phyloP scores from a whole-genome alignment of 805 yeast species.

The Myxozyma monticola region DNA sequence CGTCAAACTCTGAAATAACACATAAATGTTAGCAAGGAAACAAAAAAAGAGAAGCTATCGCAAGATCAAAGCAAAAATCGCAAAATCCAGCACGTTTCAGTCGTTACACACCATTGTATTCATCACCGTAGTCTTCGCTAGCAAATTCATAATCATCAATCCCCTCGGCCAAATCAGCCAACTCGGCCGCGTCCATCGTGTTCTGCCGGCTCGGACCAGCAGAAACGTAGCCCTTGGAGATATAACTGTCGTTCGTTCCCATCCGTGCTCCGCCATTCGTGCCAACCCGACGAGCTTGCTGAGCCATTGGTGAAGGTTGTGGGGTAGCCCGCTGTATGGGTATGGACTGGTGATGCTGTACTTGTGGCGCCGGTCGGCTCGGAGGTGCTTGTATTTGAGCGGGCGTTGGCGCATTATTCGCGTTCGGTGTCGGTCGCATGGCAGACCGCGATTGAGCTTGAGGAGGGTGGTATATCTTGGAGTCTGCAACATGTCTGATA shows the following conservation, averaged over 20 bases:
- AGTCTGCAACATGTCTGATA: no score
- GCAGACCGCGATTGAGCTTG: no score
- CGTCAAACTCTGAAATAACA: slow-evolving; percentile 19
- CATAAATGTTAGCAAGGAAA: no score
- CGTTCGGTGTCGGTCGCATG: no score
- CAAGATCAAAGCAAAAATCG: neutral
- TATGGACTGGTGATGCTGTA: neutral
- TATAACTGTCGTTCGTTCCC: slow-evolving; percentile 1
- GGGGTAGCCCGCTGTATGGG: neutral
- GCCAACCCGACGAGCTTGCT: neutral
- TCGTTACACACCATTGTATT: slow-evolving; percentile 17
- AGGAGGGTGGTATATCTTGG: no score
- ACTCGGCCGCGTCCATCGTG: no score
- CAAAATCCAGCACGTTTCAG: neutral
- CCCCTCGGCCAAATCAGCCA: no score
- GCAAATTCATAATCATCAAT: slow-evolving; percentile 6
- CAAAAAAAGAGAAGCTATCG: neutral
- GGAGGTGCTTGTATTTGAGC: no score
- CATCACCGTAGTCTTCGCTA: slow-evolving; percentile 21
- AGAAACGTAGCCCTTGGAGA: slow-evolving; percentile 3
- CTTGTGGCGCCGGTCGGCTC: neutral
- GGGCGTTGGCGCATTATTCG: no score
- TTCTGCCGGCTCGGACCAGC: neutral
- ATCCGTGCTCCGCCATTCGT: neutral
- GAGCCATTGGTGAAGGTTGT: neutral